phyloP scores from a whole-genome alignment of 129 eudicot genomes.

The Flaveria sonorensis region DNA sequence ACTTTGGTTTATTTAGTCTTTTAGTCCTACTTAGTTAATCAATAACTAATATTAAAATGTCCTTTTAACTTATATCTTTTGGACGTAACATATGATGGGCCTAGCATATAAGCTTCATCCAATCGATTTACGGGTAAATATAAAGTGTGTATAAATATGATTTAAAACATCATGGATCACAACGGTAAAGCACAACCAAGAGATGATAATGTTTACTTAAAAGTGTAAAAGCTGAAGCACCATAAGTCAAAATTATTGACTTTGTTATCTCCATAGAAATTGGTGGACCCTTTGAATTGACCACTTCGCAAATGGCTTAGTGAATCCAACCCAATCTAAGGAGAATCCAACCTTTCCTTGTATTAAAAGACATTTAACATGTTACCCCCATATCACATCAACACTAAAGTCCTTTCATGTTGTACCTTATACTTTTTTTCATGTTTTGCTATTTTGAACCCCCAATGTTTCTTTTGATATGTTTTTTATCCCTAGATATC shows the following conservation, averaged over 20 bases:
- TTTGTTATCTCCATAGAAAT: conserved; percentile 26
- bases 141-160: too few species aligned
- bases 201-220: conserved; percentile 23
- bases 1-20: background rate
- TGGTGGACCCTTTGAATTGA: conserved; percentile 35
- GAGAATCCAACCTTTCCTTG: conserved; percentile 35
- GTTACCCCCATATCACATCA: conserved; percentile 13
- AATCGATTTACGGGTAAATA: background rate
- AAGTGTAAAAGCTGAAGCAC: conserved; percentile 23
- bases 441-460: background rate
- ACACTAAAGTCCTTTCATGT: conserved; percentile 12
- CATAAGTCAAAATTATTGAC: conserved; percentile 34
- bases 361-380: conserved; percentile 40
- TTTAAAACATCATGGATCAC: background rate
- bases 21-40: background rate
- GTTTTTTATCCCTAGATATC: background rate
- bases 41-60: background rate
- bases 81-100: background rate
- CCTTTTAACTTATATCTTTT: background rate
- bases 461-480: background rate
- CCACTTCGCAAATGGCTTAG: conserved; percentile 24
- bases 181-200: conserved; percentile 30
- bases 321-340: conserved; percentile 32
- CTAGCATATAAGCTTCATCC: background rate
- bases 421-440: conserved; percentile 4